A percentile compares a stretch with the other conserved stretches of the same genome.
Conservation (phyloP, 2,329 filamentous ascomycete genomes). For the Scytalidium sp. region DNA sequence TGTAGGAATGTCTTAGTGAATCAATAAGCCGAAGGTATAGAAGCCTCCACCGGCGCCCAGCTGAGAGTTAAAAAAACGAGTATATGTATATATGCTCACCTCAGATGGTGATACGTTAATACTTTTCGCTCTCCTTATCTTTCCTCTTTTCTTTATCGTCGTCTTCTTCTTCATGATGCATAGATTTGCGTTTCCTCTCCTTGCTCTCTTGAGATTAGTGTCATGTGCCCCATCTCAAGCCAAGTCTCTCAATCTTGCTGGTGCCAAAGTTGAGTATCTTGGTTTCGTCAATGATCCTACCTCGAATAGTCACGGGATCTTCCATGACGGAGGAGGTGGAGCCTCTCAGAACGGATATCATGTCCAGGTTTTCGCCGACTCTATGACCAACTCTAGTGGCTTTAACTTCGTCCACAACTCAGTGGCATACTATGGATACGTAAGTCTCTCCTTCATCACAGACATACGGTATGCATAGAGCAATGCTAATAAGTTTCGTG, state of each 20-base stretch:
- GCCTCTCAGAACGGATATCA: conserved; percentile 5
- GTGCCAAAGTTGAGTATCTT: background rate
- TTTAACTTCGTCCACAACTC: conserved; percentile 10
- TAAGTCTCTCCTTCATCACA: background rate
- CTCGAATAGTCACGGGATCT: background rate
- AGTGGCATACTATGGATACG: conserved; percentile 7
- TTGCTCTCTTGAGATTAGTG: background rate
- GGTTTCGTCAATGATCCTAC: background rate
- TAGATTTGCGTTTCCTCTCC: background rate
- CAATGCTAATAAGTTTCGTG: no score
- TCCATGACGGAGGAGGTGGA: background rate
- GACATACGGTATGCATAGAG: no score
- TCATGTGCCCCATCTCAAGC: background rate
- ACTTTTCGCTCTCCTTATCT: no score
- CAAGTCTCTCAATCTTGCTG: background rate
- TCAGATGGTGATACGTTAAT: no score
- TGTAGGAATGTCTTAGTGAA: no score
- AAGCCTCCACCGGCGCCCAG: no score
- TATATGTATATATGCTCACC: no score
- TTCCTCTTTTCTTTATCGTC: no score
- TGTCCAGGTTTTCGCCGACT: conserved; percentile 8
- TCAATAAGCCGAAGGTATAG: no score
- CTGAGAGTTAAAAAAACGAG: no score
- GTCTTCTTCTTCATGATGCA: no score
- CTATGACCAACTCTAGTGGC: conserved; percentile 1